phyloP scores from a whole-genome alignment of 202 grass and related monocot species.

The Carex arenaria region DNA sequence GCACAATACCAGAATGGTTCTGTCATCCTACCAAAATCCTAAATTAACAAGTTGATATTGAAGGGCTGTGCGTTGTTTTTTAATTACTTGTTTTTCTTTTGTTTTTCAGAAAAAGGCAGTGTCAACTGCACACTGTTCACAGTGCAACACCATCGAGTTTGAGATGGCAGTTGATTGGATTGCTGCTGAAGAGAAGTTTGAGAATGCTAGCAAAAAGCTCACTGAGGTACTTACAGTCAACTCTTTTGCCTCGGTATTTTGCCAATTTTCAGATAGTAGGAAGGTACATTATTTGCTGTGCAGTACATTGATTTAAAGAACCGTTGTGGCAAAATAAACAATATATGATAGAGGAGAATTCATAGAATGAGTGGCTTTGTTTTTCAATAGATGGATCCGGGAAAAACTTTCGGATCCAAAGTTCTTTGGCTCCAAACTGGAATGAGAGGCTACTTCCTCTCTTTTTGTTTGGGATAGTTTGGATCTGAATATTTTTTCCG shows the following conservation, averaged over 20 bases:
- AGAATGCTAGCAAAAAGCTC: not conserved
- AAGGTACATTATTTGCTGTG: not conserved
- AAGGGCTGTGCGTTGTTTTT: not conserved
- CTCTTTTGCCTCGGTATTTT: not conserved
- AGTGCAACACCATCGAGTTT: slow-evolving; percentile 85
- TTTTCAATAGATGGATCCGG: too few relatives aligned
- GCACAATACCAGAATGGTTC: not conserved
- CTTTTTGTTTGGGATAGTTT: too few relatives aligned
- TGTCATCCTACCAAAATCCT: not conserved
- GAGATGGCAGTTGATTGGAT: slow-evolving; percentile 88
- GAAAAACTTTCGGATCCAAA: too few relatives aligned
- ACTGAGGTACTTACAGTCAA: not conserved
- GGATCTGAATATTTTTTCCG: too few relatives aligned
- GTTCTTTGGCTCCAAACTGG: too few relatives aligned
- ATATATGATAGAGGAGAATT: not conserved
- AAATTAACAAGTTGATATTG: not conserved
- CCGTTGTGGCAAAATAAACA: not conserved
- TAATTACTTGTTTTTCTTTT: slow-evolving; percentile 14
- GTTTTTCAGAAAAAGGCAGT: slow-evolving; percentile 70
- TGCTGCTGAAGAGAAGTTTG: slow-evolving; percentile 38
- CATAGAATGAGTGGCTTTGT: too few relatives aligned
- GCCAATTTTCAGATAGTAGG: not conserved
- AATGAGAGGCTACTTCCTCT: too few relatives aligned
- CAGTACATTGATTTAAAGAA: not conserved
- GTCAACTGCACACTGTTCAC: slow-evolving; percentile 93